These are phyloP conservation scores for Blastobotrys buckinghamii DNA, from an alignment of 1,139 yeast genomes.

Conservation along the genomic window DNA sequence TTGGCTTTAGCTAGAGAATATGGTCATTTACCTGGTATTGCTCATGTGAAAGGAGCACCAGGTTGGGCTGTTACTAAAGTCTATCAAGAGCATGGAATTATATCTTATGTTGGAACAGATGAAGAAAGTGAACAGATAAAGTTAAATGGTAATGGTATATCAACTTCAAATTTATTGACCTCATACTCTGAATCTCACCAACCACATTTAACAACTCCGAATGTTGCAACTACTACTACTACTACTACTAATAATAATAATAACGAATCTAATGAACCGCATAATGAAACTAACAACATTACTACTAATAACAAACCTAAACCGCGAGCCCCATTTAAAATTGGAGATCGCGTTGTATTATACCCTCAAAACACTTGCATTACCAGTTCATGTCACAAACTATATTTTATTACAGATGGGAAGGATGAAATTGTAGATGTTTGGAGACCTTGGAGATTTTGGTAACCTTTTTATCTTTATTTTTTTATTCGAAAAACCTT, in stretches of 20 bases:
- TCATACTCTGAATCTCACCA: neutral
- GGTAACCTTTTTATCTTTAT: no score
- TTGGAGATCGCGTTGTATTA: constrained; percentile 50
- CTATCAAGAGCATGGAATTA: constrained; percentile 51
- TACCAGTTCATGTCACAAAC: constrained; percentile 56
- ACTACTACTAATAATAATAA: neutral
- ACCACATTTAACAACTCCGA: neutral
- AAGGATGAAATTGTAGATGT: constrained; percentile 50
- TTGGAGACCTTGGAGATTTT: constrained; percentile 65
- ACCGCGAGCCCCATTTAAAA: constrained; percentile 34
- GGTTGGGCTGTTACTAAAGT: constrained; percentile 47
- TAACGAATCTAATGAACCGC: neutral
- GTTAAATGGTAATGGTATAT: neutral
- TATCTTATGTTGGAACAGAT: constrained; percentile 42
- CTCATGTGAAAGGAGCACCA: constrained; percentile 38
- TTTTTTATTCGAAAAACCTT: no score
- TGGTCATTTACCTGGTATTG: constrained; percentile 45
- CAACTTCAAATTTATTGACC: neutral
- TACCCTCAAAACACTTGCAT: constrained; percentile 72
- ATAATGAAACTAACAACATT: neutral
- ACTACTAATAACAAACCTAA: neutral
- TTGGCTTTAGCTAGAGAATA: constrained; percentile 59
- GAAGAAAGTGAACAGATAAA: constrained; percentile 27
- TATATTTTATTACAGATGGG: constrained; percentile 49
- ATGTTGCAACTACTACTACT: neutral